Percentiles rank a stretch among this genome's conserved stretches.
These are phyloP conservation scores for Hypoxylon sp. DNA, from an alignment of 2,329 filamentous ascomycete genomes.

Conservation along the genomic window DNA sequence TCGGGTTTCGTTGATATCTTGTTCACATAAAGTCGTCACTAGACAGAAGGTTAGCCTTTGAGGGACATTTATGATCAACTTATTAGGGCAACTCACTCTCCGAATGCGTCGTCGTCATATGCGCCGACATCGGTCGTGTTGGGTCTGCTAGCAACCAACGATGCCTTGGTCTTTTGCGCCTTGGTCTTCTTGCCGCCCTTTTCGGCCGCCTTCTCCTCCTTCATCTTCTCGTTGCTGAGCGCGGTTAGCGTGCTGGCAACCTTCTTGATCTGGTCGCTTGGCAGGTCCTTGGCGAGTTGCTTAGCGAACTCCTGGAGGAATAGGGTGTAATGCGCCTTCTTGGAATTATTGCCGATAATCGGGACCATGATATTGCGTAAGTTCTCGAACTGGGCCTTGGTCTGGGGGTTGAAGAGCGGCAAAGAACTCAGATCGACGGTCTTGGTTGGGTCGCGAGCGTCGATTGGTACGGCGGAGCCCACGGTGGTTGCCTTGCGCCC, in stretches of 20 bases:
- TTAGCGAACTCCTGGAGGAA: conserved; percentile 95
- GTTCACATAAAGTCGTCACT: conserved; percentile 83
- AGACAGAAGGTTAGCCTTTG: conserved; percentile 20
- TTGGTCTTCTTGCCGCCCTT: conserved; percentile 98
- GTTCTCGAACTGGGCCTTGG: conserved; percentile 86
- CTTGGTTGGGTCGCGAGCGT: conserved; percentile 80
- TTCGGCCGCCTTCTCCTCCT: conserved; percentile 94
- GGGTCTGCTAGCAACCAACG: conserved; percentile 76
- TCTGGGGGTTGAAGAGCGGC: conserved; percentile 88
- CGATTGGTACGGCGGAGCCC: conserved; percentile 76
- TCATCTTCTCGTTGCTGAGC: conserved; percentile 97
- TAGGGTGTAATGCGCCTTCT: conserved; percentile 90
- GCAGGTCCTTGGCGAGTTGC: conserved; percentile 86
- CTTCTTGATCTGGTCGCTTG: conserved; percentile 97
- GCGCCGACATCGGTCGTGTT: conserved; percentile 77
- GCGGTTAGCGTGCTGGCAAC: conserved; percentile 89
- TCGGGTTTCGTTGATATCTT: conserved; percentile 31
- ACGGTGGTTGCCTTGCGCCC: conserved; percentile 78
- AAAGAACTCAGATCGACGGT: conserved; percentile 86
- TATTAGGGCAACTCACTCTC: conserved; percentile 75
- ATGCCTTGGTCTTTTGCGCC: conserved; percentile 94
- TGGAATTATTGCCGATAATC: conserved; percentile 79
- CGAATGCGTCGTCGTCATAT: conserved; percentile 89
- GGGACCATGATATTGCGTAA: conserved; percentile 85
- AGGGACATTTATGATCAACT: conserved; percentile 6